These are phyloP conservation scores for Suillus bovinus DNA, from an alignment of 768 basidiomycete genomes.

Conservation along the genomic window DNA sequence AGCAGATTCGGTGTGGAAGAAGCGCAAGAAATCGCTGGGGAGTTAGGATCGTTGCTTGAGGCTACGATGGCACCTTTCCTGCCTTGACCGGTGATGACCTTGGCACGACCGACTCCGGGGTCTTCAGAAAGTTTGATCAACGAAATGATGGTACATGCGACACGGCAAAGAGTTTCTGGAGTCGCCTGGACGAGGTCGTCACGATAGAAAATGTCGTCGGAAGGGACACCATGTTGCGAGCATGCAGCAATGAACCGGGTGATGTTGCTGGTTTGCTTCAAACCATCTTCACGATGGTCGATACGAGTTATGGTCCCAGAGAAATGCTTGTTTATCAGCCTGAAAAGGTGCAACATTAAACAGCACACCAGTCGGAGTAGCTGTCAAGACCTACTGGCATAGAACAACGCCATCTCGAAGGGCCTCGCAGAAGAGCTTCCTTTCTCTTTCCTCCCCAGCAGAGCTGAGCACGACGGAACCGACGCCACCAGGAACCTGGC, in stretches of 20 bases:
- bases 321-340: constrained; percentile 78
- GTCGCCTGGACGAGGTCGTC: constrained; percentile 68
- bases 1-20: constrained; percentile 65
- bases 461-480: constrained; percentile 41
- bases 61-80: constrained; percentile 27
- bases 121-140: constrained; percentile 63
- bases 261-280: constrained; percentile 66
- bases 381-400: constrained; percentile 71
- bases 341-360: constrained; percentile 29
- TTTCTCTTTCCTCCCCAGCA: constrained; percentile 74
- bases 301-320: constrained; percentile 60
- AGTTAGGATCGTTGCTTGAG: constrained; percentile 40
- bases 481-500: constrained; percentile 36
- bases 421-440: constrained; percentile 70
- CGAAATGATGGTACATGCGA: constrained; percentile 72
- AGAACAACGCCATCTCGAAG: constrained; percentile 83
- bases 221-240: constrained; percentile 60
- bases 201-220: constrained; percentile 64
- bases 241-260: constrained; percentile 80
- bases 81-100: constrained; percentile 44
- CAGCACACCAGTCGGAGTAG: constrained; percentile 10
- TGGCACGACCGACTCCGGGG: constrained; percentile 46
- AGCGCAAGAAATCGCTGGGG: constrained; percentile 37
- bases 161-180: constrained; percentile 63
- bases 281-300: constrained; percentile 66